Evolutionary conservation across 2,329 filamentous ascomycete species (phyloP), one percentile per base, ranked within the genome.

Genomic region (Venturia effusa): DNA sequence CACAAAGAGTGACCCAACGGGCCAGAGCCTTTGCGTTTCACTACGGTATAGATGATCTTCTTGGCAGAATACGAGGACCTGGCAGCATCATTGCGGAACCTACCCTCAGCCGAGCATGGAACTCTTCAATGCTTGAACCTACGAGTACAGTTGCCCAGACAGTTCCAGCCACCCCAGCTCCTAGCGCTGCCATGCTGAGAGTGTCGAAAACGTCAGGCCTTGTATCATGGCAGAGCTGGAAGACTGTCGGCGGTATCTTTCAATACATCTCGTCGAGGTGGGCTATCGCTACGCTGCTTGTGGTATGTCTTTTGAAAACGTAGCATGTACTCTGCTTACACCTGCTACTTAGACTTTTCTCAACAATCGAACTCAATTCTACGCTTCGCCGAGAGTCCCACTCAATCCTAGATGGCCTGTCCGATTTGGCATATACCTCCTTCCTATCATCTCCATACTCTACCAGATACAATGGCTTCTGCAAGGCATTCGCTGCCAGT

Each of bases 401-500:
- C 79, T 97, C n/a, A 83, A 83, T 11, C 80, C 97, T 2, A 83
- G 83, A 64, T 93, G 90, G 85, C 83, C 86, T 41, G 78, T 87
- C 61, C 85, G 91, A 54, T 75, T 95, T 4, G 73, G 85, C 8
- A 74, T 96, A 17, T 88, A 92, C 61, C 77, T 88, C 39, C 72
- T 87, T 3, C 90, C 92, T 0, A 87, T 96, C 51, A 45, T 88
- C 5, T 77, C 92, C 0, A 86, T 96, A 64, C 71, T 83, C 5
- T 75, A 83, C 41, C 90, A 97, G 71, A 85, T 87, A 27, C 78
- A 85, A 54, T 81, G 79, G 45, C 76, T 97, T 3, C 80, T 97
- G 6, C 89, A 92, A 70, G 91, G 90, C 1, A 90, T 97, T 67
- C 90, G 92, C 71, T 97, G 94, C 71, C 94, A 99, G 77, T 96